Conservation (phyloP, 2,329 filamentous ascomycete genomes). For the Monosporascus sp. region DNA sequence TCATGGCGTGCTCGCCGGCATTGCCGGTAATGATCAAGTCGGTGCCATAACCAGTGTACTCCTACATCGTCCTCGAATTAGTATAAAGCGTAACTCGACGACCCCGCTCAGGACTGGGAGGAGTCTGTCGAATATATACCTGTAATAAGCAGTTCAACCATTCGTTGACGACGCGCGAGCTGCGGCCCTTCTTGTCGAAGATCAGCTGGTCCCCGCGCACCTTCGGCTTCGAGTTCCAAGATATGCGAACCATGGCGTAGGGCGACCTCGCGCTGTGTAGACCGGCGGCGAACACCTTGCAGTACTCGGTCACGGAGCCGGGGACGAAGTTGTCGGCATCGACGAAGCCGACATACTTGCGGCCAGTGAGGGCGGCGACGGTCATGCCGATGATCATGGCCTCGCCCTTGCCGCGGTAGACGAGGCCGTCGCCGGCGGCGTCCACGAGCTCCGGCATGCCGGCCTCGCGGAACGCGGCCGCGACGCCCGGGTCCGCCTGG, state of each 20-base stretch:
- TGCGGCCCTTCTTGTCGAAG: conserved; percentile 22
- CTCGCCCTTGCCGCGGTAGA: conserved; percentile 27
- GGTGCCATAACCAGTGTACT: conserved; percentile 1
- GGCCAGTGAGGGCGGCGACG: conserved; percentile 16
- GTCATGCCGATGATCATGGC: conserved; percentile 27
- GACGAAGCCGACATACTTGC: conserved; percentile 26
- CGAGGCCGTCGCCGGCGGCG: conserved; percentile 8
- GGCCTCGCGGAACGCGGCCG: conserved; percentile 13
- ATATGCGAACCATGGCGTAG: conserved; percentile 26
- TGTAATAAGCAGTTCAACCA: conserved; percentile 23
- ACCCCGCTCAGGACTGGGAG: too few species aligned
- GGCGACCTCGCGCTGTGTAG: conserved; percentile 19
- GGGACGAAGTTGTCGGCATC: conserved; percentile 28
- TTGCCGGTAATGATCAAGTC: conserved; percentile 27
- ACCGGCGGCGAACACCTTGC: conserved; percentile 25
- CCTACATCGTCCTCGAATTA: conserved; percentile 4
- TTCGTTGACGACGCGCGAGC: conserved; percentile 24
- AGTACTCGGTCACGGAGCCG: conserved; percentile 26
- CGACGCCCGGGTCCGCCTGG: conserved; percentile 22
- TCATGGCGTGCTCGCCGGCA: conserved; percentile 30
- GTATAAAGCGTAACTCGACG: background rate
- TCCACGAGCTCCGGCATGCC: conserved; percentile 19
- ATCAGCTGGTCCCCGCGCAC: conserved; percentile 16
- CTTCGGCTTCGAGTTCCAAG: conserved; percentile 28
- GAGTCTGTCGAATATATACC: background rate